Evolutionary conservation across 805 yeast genomes (phyloP), one percentile per base, ranked within the genome.

Genomic region (Yarrowia sp.): DNA sequence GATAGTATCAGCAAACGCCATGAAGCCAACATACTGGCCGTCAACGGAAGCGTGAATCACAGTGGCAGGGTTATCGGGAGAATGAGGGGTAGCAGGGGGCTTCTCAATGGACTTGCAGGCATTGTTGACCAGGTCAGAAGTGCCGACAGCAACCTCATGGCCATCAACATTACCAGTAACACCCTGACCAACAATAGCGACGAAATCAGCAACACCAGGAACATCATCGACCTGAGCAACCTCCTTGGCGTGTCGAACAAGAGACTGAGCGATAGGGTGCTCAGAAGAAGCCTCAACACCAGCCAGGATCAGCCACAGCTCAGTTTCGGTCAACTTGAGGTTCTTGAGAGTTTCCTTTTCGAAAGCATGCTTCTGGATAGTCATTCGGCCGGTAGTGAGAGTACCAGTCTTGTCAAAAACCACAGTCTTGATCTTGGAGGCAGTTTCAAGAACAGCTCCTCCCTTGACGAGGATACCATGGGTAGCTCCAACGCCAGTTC

Each of bases 381-480:
- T 77, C 95, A 95, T 90, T 50, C 84, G 80, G 14, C 99, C 99
- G 0, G 88, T 81, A 0, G 99, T 96, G 52, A 95, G 80, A 0
- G 99, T 95, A 2, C 99, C 99, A 0, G 99, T 95, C 78, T 95
- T 95, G 78, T 95, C 99, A 76, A 95, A 94, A 38, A 95, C 81
- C 34, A 92, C 85, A 13, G 85, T 82, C 70, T 87, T 84, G 46
- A 91, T 81, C 19, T 82, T 79, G 73, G 85, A 85, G 9, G 95
- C 88, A 68, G 80, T 82, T 74, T 95, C 98, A 70, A 95, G 82
- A 15, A 90, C 85, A 64, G 89, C 96, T 24, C 98, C 99, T 58
- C 98, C 97, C 77, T 94, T 95, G 73, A 95, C 90, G 66, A 95
- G 80, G 6, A 95, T 89, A 19, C 99, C 98, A 76, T 91, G 82